Conservation (phyloP, 345 rosid species). For the Conringia planisiliqua region DNA sequence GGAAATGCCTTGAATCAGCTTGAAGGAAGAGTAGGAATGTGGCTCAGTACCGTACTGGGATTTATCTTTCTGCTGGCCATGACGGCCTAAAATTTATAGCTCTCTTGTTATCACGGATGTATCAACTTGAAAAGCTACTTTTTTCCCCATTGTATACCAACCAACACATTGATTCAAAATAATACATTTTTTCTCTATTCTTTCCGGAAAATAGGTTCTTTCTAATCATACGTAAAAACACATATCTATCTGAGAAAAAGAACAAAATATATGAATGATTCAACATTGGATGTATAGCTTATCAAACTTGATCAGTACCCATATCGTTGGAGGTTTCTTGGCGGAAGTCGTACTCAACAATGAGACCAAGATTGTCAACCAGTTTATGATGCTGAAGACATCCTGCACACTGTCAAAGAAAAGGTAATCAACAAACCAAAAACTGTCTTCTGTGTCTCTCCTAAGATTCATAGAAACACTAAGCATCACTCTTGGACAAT, state of each 20-base stretch:
- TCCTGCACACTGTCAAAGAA: slow-evolving; percentile 72
- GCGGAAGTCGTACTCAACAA: slow-evolving; percentile 71
- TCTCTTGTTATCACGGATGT: slow-evolving; percentile 24
- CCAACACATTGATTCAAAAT: slow-evolving; percentile 9
- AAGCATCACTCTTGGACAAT: slow-evolving; percentile 3
- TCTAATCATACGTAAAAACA: neutral
- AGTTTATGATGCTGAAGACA: slow-evolving; percentile 83
- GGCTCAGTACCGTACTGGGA: slow-evolving; percentile 48
- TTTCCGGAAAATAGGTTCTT: slow-evolving; percentile 4
- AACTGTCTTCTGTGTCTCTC: neutral
- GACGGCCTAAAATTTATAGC: slow-evolving; percentile 44
- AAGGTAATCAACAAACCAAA: neutral
- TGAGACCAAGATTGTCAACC: slow-evolving; percentile 85
- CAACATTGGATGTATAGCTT: neutral
- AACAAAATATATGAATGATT: neutral
- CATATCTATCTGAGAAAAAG: neutral
- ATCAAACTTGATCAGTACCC: slow-evolving; percentile 45
- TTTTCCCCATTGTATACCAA: slow-evolving; percentile 10
- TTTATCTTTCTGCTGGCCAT: slow-evolving; percentile 46
- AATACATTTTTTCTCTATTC: slow-evolving; percentile 15
- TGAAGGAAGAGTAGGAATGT: slow-evolving; percentile 43
- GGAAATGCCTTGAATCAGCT: slow-evolving; percentile 45
- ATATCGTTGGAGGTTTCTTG: slow-evolving; percentile 38
- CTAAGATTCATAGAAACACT: neutral
- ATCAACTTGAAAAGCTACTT: neutral